phyloP scores from a whole-genome alignment of 306 rosid genomes.

The Dalbergia cochinchinensis region DNA sequence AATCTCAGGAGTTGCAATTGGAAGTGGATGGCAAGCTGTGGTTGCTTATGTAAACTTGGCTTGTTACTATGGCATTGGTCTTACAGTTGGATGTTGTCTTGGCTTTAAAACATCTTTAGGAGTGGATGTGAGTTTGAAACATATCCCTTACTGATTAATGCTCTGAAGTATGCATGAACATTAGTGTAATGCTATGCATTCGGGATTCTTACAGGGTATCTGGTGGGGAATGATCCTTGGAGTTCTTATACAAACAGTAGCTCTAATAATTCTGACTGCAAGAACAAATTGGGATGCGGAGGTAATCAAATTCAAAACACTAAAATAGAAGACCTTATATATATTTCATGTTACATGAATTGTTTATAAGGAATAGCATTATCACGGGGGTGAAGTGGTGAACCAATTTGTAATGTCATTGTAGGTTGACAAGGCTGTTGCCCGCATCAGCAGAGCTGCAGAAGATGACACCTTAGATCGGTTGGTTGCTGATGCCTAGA shows the following conservation, averaged over 20 bases:
- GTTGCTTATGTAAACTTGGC: slow-evolving; percentile 79
- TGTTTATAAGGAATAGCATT: neutral
- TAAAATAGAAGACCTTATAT: neutral
- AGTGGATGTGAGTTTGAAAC: slow-evolving; percentile 61
- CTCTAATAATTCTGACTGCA: slow-evolving; percentile 65
- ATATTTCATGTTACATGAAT: neutral
- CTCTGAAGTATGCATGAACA: neutral
- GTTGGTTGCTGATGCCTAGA: slow-evolving; percentile 41
- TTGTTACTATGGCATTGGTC: slow-evolving; percentile 68
- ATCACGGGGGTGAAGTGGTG: neutral
- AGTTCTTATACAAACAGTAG: slow-evolving; percentile 69
- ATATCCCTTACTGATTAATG: neutral
- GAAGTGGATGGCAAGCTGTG: slow-evolving; percentile 83
- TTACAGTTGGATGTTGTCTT: slow-evolving; percentile 75
- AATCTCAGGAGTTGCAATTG: slow-evolving; percentile 77
- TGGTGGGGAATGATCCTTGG: slow-evolving; percentile 88
- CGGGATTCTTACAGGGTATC: slow-evolving; percentile 58
- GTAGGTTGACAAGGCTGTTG: slow-evolving; percentile 64
- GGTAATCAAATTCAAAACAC: slow-evolving; percentile 48
- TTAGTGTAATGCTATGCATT: neutral
- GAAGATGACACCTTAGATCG: slow-evolving; percentile 48
- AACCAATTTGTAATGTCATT: slow-evolving; percentile 27
- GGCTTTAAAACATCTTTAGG: slow-evolving; percentile 68
- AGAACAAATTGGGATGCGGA: slow-evolving; percentile 73
- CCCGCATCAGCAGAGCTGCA: slow-evolving; percentile 57